Evolutionary conservation across 768 basidiomycete species (phyloP).

Genomic region (Kwoniella heveanensis): DNA sequence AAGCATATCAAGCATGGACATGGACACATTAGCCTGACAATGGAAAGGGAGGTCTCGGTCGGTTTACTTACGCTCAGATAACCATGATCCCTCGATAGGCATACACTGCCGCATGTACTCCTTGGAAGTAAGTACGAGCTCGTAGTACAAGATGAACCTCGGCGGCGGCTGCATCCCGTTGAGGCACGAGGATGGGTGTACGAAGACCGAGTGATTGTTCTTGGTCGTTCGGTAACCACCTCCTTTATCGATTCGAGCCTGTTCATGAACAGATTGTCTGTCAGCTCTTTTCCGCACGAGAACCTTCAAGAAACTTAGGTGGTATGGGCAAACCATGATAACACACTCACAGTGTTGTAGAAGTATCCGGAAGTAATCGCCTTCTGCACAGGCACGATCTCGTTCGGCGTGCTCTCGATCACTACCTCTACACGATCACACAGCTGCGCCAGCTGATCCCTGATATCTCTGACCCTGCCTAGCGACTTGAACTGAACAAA

Average conservation of each 20-base stretch:
- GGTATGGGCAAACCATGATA: background rate
- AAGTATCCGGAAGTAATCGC: conserved; percentile 94
- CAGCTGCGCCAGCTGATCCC: conserved; percentile 83
- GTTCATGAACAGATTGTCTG: conserved; percentile 7
- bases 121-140: conserved; percentile 95
- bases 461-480: conserved; percentile 90
- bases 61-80: conserved; percentile 72
- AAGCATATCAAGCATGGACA: background rate
- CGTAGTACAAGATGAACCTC: conserved; percentile 88
- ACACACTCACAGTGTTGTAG: conserved; percentile 75
- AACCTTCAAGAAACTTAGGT: too few species aligned
- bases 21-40: background rate
- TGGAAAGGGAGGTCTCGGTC: background rate
- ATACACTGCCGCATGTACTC: conserved; percentile 97
- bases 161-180: conserved; percentile 95
- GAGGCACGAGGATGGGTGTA: conserved; percentile 91
- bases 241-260: conserved; percentile 91
- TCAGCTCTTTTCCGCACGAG: background rate
- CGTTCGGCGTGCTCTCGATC: conserved; percentile 83
- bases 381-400: conserved; percentile 91
- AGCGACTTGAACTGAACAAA: conserved; percentile 94
- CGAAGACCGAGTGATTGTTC: conserved; percentile 92
- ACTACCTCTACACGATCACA: conserved; percentile 97
- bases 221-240: conserved; percentile 97
- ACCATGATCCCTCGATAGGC: conserved; percentile 96